Evolutionary conservation across 169 alveolate species (phyloP), one percentile per base, ranked within the genome.

Genomic region (Eimeria necatrix): DNA sequence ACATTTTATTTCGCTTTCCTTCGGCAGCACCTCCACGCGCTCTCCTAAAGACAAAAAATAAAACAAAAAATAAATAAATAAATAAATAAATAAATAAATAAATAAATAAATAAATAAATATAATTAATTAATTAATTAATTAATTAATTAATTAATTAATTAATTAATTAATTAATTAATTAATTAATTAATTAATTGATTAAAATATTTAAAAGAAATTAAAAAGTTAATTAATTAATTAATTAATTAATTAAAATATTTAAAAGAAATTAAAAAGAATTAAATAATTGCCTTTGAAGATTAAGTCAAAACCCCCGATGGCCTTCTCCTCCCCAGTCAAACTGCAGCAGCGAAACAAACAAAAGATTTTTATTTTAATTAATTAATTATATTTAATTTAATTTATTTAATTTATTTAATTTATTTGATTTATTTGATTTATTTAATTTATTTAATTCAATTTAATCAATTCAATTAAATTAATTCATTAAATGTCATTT

Each of bases 301-400:
- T 53, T 3, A 94, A 81, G n/a, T 56, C 93, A 53, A 94, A 94
- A 18, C 94, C 96, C 3, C 96, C 96, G 12, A 94, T 76, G 2
- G 49, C 76, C 14, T 32, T 16, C 61, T 92, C 93, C 22, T 46
- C 52, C 24, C 95, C 95, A 24, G 92, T 60, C 26, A 76, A 73
- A 60, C 95, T 91, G 95, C 59, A 59, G 86, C 60, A 8, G 60
- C 88, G n/a, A 46, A 49, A 22, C 26, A 48, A 9, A 26, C 18
- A 73, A 73, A 70, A n/a, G 9, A 64, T 9, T 64, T 12, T 7
- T 32, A 32, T 32, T 32, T 2, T 32, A 32, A 0, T 32, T 32
- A 32, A 32, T 32, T 32, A 32, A 32, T 0, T 32, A 32, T 0
- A 32, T 32, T 32, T 32, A n/a, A 32, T 0, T 32, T 32, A 32